Conservation (phyloP, 805 yeast species). For the Wickerhamomyces bisporus region DNA sequence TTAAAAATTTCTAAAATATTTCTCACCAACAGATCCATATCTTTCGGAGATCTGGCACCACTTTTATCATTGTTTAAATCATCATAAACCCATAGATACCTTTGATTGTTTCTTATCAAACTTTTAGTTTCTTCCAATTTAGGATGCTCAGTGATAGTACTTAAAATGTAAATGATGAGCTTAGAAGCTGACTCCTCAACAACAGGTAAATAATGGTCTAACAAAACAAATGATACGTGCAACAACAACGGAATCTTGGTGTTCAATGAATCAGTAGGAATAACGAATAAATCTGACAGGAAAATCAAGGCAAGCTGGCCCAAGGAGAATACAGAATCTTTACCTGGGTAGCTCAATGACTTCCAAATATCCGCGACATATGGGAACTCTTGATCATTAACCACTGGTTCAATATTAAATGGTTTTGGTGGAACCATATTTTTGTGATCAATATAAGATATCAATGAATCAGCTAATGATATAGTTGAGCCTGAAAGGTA, state of each 20-base stretch:
- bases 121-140: slow-evolving; percentile 54
- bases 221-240: slow-evolving; percentile 72
- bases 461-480: slow-evolving; percentile 53
- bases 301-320: slow-evolving; percentile 86
- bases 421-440: slow-evolving; percentile 77
- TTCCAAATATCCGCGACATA: slow-evolving; percentile 71
- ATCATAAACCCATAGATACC: slow-evolving; percentile 74
- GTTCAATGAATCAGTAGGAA: slow-evolving; percentile 57
- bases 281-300: slow-evolving; percentile 71
- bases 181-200: slow-evolving; percentile 84
- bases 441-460: slow-evolving; percentile 73
- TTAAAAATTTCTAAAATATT: slow-evolving; percentile 54
- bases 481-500: slow-evolving; percentile 60
- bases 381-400: slow-evolving; percentile 45
- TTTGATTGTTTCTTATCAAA: slow-evolving; percentile 45
- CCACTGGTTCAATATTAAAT: slow-evolving; percentile 26
- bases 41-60: slow-evolving; percentile 80
- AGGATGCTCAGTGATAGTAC: slow-evolving; percentile 47
- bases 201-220: slow-evolving; percentile 81
- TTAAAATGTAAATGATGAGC: slow-evolving; percentile 65
- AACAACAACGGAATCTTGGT: slow-evolving; percentile 64
- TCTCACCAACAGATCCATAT: slow-evolving; percentile 73
- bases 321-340: slow-evolving; percentile 75
- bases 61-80: slow-evolving; percentile 71
- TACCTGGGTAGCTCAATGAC: slow-evolving; percentile 46